Percentiles rank a stretch among this genome's conserved stretches.
Evolutionary conservation across 441 rosid species (phyloP).

Genomic region (Corymbia calophylla): DNA sequence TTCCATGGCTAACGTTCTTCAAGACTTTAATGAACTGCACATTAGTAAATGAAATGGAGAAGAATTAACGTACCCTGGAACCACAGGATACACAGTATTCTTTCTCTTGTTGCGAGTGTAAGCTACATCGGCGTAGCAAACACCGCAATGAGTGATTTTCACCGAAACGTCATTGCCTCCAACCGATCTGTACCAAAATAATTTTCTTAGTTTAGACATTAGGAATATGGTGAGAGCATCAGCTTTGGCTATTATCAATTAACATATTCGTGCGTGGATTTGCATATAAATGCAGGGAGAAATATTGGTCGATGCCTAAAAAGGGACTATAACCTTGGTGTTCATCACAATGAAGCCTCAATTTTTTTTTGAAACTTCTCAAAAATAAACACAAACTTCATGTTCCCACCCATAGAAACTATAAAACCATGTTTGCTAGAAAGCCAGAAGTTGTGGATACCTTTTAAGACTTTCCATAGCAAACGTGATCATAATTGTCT

Average conservation of each 20-base stretch:
- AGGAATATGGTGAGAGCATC: background rate
- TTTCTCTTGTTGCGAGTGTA: background rate
- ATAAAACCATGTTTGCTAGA: background rate
- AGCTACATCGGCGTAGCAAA: background rate
- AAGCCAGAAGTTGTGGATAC: background rate
- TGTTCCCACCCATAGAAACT: background rate
- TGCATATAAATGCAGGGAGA: background rate
- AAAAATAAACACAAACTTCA: background rate
- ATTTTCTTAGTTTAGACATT: background rate
- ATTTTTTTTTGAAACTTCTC: too few relatives aligned
- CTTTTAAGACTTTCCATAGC: background rate
- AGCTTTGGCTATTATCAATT: background rate
- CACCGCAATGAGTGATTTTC: background rate
- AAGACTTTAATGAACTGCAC: background rate
- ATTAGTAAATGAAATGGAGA: background rate
- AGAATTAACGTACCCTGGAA: background rate
- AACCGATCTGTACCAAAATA: background rate
- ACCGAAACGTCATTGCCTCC: background rate
- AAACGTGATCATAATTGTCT: background rate
- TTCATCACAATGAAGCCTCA: background rate
- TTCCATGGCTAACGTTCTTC: background rate
- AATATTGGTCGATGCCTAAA: too few relatives aligned
- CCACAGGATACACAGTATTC: background rate
- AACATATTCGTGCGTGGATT: background rate
- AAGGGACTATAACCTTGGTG: background rate